Evolutionary conservation across 805 yeast species (phyloP).

Genomic region (Isabelozyma rhagii): DNA sequence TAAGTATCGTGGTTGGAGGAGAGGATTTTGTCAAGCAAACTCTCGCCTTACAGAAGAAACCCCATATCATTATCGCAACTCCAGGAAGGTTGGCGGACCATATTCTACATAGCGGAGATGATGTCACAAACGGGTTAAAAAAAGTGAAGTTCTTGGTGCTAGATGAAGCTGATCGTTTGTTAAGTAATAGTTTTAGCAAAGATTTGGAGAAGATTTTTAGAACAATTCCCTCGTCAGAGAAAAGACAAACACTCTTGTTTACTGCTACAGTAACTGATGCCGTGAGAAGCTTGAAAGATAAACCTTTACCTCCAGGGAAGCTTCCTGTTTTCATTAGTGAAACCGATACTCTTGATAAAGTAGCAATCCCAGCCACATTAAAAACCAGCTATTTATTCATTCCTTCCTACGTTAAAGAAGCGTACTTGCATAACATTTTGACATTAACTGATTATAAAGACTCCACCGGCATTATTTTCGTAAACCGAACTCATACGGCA

Average conservation of each 20-base stretch:
- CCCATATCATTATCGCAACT: slow-evolving; percentile 94
- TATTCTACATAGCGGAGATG: slow-evolving; percentile 82
- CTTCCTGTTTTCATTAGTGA: slow-evolving; percentile 68
- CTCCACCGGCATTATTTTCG: slow-evolving; percentile 80
- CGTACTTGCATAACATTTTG: slow-evolving; percentile 71
- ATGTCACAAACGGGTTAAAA: slow-evolving; percentile 73
- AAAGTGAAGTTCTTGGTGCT: slow-evolving; percentile 79
- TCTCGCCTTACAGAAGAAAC: slow-evolving; percentile 71
- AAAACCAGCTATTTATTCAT: slow-evolving; percentile 64
- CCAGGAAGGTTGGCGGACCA: slow-evolving; percentile 97
- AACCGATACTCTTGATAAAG: slow-evolving; percentile 66
- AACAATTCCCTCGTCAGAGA: slow-evolving; percentile 64
- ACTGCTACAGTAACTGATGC: slow-evolving; percentile 97
- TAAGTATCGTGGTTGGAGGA: slow-evolving; percentile 90
- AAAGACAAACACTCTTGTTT: slow-evolving; percentile 84
- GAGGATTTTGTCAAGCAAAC: slow-evolving; percentile 91
- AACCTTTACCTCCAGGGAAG: slow-evolving; percentile 52
- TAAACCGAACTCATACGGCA: slow-evolving; percentile 86
- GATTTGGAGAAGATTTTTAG: slow-evolving; percentile 73
- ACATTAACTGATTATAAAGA: slow-evolving; percentile 59
- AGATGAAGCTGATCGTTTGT: slow-evolving; percentile 93
- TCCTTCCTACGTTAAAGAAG: slow-evolving; percentile 88
- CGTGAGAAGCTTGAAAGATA: slow-evolving; percentile 73
- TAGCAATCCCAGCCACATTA: slow-evolving; percentile 78
- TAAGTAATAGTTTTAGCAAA: slow-evolving; percentile 78